Percentiles rank a stretch among this genome's conserved stretches.
phyloP scores from a whole-genome alignment of 2,329 filamentous ascomycete genomes.

The Fusarium avenaceum region DNA sequence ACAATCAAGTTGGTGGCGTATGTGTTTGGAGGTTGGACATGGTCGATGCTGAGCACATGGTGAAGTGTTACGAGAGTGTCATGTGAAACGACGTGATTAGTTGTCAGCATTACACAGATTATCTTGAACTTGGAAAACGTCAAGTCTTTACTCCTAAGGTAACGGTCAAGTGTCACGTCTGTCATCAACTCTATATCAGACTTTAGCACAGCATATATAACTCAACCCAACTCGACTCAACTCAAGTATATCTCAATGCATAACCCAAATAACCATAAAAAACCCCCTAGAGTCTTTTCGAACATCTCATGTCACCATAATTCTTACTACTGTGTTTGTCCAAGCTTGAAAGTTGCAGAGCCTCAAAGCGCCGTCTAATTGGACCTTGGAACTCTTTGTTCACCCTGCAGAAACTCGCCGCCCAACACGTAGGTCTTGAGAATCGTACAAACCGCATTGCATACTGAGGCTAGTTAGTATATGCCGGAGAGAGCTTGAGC shows the following conservation, averaged over 20 bases:
- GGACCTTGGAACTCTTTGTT: background rate
- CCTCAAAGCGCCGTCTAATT: background rate
- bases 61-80: background rate
- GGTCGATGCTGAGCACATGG: background rate
- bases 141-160: background rate
- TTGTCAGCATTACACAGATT: background rate
- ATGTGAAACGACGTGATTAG: background rate
- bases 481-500: background rate
- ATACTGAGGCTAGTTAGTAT: background rate
- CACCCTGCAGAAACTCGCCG: background rate
- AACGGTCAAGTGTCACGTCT: background rate
- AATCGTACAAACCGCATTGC: conserved; percentile 1
- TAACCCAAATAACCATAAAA: background rate
- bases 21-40: background rate
- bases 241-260: background rate
- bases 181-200: background rate
- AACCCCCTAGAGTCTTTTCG: background rate
- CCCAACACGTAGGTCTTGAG: background rate
- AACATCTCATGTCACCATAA: background rate
- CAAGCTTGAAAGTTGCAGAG: background rate
- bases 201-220: background rate
- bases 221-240: background rate
- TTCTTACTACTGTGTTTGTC: background rate
- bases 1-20: conserved; percentile 22
- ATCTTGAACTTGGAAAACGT: background rate